Evolutionary conservation across 805 yeast genomes (phyloP).

Genomic region (Saccharomycopsis lassenensis): DNA sequence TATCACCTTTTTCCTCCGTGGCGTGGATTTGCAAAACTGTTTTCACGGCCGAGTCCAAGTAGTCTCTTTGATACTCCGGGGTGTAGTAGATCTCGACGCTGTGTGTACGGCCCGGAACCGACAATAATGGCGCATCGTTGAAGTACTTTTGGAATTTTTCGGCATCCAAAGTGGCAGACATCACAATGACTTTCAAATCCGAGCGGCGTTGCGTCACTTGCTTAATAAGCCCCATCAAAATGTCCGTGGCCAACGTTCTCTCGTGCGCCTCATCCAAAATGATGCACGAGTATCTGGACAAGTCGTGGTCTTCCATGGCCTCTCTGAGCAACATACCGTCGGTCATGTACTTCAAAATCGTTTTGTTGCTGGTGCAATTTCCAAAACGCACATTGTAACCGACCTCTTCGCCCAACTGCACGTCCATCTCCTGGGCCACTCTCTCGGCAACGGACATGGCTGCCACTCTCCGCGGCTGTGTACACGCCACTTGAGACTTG

Average conservation of each 20-base stretch:
- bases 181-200: constrained; percentile 82
- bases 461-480: constrained; percentile 90
- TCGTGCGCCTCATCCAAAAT: constrained; percentile 98
- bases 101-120: constrained; percentile 96
- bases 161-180: constrained; percentile 98
- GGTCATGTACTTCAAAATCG: constrained; percentile 90
- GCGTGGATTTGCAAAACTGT: constrained; percentile 96
- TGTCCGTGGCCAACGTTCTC: constrained; percentile 93
- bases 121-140: constrained; percentile 82
- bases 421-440: constrained; percentile 97
- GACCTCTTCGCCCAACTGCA: constrained; percentile 81
- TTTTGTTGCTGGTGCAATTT: constrained; percentile 68
- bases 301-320: constrained; percentile 91
- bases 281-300: constrained; percentile 74
- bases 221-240: constrained; percentile 87
- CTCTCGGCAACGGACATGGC: constrained; percentile 98
- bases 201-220: constrained; percentile 71
- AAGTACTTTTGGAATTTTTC: constrained; percentile 89
- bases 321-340: constrained; percentile 97
- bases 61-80: constrained; percentile 92
- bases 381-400: constrained; percentile 95
- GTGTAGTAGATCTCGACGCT: constrained; percentile 97
- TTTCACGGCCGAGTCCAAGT: constrained; percentile 87
- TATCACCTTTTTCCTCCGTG: constrained; percentile 89
- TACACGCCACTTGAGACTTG: constrained; percentile 68